Evolutionary conservation across 2,329 filamentous ascomycete species (phyloP), one percentile per base, ranked within the genome.

Genomic region (Lecanoromycetidae sp.): DNA sequence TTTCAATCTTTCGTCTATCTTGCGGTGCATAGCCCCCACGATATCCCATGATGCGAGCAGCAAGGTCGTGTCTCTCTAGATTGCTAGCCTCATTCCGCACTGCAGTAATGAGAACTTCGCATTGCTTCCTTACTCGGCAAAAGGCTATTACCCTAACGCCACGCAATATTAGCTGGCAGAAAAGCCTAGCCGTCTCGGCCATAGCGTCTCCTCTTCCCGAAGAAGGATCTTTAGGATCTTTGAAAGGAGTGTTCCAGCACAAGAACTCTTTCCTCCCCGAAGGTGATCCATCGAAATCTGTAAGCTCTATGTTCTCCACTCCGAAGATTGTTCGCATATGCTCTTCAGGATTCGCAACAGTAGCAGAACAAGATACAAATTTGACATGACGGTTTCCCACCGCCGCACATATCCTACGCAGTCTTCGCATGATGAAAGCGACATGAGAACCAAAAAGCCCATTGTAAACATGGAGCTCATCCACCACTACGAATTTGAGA

Each of bases 261-360:
- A 98, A 60, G 49, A 96, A 96, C 58, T 96, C 90, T 61, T 96
- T 96, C 19, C 87, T 75, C 0, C 90, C 87, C 5, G 87, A 87
- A 0, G 91, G 91, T 0, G 88, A 94, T 1, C 91, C 91, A 60
- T 98, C 91, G 58, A 84, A 88, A 58, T 95, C 87, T 1, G 90
- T 82, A 36, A 96, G 64, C 49, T 74, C 78, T 12, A 94, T 85
- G 53, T 88, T 72, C 0, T 87, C 76, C 5, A 94, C 75, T 0
- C 90, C 90, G 55, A 96, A 95, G n/a, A 98, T 84, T 0, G 86
- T 86, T 62, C 80, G 81, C 76, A 98, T 96, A 61, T 98, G 91
- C 57, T 87, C 75, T 54, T 84, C 73, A 0, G 91, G 91, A 58
- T 98, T 96, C 1, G 88, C 85, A 5, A 98, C 87, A 0, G 91